These are phyloP conservation scores for Exophiala bonariae DNA, from an alignment of 2,329 filamentous ascomycete genomes.

Conservation along the genomic window DNA sequence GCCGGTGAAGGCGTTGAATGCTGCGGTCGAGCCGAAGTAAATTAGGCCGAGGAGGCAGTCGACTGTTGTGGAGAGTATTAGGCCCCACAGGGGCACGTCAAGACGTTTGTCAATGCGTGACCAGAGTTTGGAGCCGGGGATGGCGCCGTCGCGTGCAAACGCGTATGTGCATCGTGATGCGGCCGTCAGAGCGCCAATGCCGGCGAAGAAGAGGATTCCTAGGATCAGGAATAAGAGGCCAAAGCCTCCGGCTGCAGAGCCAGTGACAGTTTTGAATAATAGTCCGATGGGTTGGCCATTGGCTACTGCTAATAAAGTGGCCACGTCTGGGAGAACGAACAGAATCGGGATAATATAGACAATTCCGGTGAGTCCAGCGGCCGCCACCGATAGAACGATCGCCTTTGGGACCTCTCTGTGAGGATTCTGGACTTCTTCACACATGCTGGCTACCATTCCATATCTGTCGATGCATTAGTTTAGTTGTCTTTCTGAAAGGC, in stretches of 20 bases:
- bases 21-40: conserved; percentile 21
- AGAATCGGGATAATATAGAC: conserved; percentile 51
- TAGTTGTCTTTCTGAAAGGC: too few relatives aligned
- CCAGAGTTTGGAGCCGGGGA: conserved; percentile 17
- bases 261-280: conserved; percentile 53
- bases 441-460: conserved; percentile 61
- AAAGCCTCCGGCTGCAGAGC: conserved; percentile 46
- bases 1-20: conserved; percentile 24
- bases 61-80: conserved; percentile 39
- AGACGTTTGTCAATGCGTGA: conserved; percentile 11
- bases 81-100: conserved; percentile 19
- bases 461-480: too few relatives aligned
- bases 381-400: conserved; percentile 50
- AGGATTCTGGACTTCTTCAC: conserved; percentile 50
- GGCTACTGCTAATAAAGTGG: conserved; percentile 37
- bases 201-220: conserved; percentile 67
- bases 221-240: conserved; percentile 48
- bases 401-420: conserved; percentile 51
- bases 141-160: conserved; percentile 22
- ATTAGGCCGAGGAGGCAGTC: conserved; percentile 49
- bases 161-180: conserved; percentile 53
- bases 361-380: conserved; percentile 52
- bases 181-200: conserved; percentile 51
- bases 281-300: conserved; percentile 49
- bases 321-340: conserved; percentile 50